Percentiles rank a stretch among this genome's conserved stretches.
Conservation (phyloP, 2,329 filamentous ascomycete genomes). For the Aspergillus calidoustus region DNA sequence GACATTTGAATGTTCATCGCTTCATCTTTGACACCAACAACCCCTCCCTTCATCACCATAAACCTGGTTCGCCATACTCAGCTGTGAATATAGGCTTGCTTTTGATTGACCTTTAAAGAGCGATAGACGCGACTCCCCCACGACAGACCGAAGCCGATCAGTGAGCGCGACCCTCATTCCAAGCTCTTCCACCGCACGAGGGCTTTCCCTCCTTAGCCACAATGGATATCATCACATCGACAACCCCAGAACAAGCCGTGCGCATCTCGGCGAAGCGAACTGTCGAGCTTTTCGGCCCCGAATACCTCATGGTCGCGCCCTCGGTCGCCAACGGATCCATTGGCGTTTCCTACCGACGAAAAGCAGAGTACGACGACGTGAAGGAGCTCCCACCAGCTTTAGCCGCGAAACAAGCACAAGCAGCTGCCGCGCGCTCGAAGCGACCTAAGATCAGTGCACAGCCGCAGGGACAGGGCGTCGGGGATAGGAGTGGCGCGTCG, state of each 20-base stretch:
- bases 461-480: constrained; percentile 49
- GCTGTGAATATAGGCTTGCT: background rate
- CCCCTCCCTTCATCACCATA: constrained; percentile 1
- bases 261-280: constrained; percentile 52
- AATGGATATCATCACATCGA: constrained; percentile 40
- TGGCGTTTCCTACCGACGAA: constrained; percentile 50
- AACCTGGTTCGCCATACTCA: too few relatives aligned
- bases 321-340: constrained; percentile 50
- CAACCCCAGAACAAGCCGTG: constrained; percentile 43
- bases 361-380: constrained; percentile 75
- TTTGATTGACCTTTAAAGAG: background rate
- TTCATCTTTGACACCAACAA: constrained; percentile 1
- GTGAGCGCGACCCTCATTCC: background rate
- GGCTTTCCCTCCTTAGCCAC: constrained; percentile 10
- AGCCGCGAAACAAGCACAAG: constrained; percentile 76
- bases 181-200: background rate
- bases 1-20: background rate
- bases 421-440: constrained; percentile 66
- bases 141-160: background rate
- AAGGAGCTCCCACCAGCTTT: constrained; percentile 77
- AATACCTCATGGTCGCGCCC: constrained; percentile 51
- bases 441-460: constrained; percentile 60
- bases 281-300: constrained; percentile 52
- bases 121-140: background rate
- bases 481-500: constrained; percentile 53